Evolutionary conservation across 2,329 filamentous ascomycete species (phyloP), one percentile per base, ranked within the genome.

Genomic region (Cladophialophora chaetospira): DNA sequence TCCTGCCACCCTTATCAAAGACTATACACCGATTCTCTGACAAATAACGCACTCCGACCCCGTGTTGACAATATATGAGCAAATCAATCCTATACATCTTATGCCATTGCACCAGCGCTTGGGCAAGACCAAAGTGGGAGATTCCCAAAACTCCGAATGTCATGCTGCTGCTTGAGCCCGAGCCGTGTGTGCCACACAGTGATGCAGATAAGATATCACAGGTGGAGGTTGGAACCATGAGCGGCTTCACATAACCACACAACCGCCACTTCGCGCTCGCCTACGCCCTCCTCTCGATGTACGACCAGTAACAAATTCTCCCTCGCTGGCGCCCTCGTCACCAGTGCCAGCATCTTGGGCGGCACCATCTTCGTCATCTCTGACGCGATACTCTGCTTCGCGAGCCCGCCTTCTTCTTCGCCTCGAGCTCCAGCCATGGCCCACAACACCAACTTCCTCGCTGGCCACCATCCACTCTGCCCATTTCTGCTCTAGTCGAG

Each of bases 381-480:
- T 86, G 72, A 94, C 90, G 64, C 90, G 78, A 69, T 87, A 80
- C 69, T 91, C 87, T 4, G 91, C 91, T 70, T 96, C 90, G 44
- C 92, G 82, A 1, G 90, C 90, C 57, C 92, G 81, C 47, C 91
- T 81, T 62, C 91, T 79, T 57, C 92, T 78, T 51, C 91, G 79
- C 52, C 91, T 80, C 2, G 82, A 77, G 4, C 88, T 58, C 64
- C 85, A 1, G 80, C 81, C 1, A 87, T 63, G 59, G 35, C 90
- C 2, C 9, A 68, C 66, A 2, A 82, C 82, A 2, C 87, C 88
- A 0, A 88, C 89, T 70, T 97, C 93, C 71, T 96, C 91, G 48
- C 84, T 89, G 13, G 89, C 86, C 75, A 95, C 89, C 91, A 97
- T 97, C 71, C 91, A 96, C 53, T 95, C 88, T 0, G 88, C 88